A percentile compares a stretch with the other conserved stretches of the same genome.
phyloP scores from a whole-genome alignment of 208 protist species.

The Leishmania lainsoni region DNA sequence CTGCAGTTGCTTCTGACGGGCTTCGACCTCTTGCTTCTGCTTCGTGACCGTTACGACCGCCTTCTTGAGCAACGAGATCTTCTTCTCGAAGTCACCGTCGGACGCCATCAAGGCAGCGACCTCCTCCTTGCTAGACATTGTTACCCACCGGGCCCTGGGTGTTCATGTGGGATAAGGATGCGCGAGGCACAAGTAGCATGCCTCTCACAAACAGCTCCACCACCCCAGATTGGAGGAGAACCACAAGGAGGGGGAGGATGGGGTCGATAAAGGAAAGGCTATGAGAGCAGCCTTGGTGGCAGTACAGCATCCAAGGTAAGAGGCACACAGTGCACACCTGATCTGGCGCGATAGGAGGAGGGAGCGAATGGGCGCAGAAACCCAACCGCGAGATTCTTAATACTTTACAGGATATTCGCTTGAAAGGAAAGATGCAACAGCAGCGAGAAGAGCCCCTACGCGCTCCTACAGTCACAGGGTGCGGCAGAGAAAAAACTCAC shows the following conservation, averaged over 20 bases:
- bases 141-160: neutral
- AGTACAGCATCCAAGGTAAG: neutral
- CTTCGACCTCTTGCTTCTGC: constrained; percentile 79
- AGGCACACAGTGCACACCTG: neutral
- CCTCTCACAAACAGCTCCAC: neutral
- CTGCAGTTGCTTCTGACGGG: constrained; percentile 50
- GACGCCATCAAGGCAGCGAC: constrained; percentile 76
- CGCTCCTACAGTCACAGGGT: neutral
- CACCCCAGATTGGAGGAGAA: neutral
- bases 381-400: neutral
- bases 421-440: neutral
- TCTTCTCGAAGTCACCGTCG: constrained; percentile 71
- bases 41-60: constrained; percentile 81
- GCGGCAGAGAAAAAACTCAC: neutral
- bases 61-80: constrained; percentile 84
- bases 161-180: neutral
- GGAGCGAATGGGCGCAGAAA: neutral
- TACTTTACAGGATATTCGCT: neutral
- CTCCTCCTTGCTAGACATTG: constrained; percentile 37
- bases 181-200: neutral
- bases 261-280: neutral
- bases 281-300: neutral
- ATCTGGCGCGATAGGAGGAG: neutral
- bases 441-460: neutral
- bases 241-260: neutral